Conservation (phyloP, 495 filamentous ascomycete genomes). For the Penicillium simplicissimum region DNA sequence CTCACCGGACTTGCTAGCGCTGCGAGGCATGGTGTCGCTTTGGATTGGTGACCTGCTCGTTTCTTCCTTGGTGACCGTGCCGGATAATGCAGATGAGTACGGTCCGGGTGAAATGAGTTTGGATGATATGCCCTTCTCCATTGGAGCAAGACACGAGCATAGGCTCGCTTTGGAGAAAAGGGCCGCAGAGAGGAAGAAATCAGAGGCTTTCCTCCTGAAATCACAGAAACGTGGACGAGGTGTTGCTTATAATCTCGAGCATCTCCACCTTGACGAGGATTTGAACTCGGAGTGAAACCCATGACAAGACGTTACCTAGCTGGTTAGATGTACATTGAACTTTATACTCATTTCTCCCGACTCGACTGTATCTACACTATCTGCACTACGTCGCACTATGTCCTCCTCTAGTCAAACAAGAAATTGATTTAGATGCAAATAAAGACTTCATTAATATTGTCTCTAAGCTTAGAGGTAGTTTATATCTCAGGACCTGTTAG, state of each 20-base stretch:
- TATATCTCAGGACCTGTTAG: background rate
- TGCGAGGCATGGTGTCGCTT: conserved; percentile 66
- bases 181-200: conserved; percentile 32
- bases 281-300: conserved; percentile 35
- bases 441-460: background rate
- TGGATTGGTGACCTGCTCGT: conserved; percentile 65
- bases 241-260: conserved; percentile 35
- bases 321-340: background rate
- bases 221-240: conserved; percentile 36
- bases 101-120: conserved; percentile 25
- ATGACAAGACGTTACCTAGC: background rate
- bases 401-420: background rate
- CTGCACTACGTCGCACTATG: background rate
- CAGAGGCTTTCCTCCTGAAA: conserved; percentile 39
- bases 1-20: conserved; percentile 55
- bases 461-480: background rate
- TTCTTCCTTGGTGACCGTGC: conserved; percentile 27
- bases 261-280: conserved; percentile 36
- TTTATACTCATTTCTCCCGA: background rate
- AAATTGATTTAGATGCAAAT: background rate
- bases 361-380: background rate
- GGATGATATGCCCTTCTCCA: conserved; percentile 26
- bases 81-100: conserved; percentile 14
- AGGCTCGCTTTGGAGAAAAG: conserved; percentile 39
- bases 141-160: conserved; percentile 34